These are phyloP conservation scores for Plectranthus barbatus DNA, from an alignment of 257 asterid genomes.

Conservation along the genomic window DNA sequence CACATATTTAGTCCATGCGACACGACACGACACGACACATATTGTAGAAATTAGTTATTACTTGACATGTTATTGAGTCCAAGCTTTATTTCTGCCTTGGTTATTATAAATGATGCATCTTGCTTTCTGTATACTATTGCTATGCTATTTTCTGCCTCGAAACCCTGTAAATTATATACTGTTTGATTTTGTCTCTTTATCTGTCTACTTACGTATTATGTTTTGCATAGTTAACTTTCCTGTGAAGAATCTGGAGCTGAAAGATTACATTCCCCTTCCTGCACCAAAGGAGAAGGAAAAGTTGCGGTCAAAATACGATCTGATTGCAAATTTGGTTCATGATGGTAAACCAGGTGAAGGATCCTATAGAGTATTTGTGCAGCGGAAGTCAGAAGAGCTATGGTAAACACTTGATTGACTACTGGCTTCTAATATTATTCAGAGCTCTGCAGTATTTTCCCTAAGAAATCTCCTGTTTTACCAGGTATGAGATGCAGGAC, in stretches of 20 bases:
- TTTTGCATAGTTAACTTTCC: slow-evolving; percentile 71
- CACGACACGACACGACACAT: too few species aligned
- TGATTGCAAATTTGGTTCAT: slow-evolving; percentile 73
- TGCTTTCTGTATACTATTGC: too few species aligned
- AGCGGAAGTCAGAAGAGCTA: slow-evolving; percentile 87
- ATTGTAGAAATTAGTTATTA: too few species aligned
- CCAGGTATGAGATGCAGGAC: slow-evolving; percentile 98
- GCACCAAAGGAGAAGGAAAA: slow-evolving; percentile 50
- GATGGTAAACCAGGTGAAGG: slow-evolving; percentile 81
- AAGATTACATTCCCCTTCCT: slow-evolving; percentile 84
- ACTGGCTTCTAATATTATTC: neutral
- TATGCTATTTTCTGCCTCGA: too few species aligned
- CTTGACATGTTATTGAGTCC: too few species aligned
- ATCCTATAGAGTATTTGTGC: slow-evolving; percentile 89
- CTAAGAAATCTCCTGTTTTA: slow-evolving; percentile 2
- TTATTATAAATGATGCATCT: too few species aligned
- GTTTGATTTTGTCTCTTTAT: neutral
- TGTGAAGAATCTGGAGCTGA: slow-evolving; percentile 93
- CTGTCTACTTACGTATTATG: neutral
- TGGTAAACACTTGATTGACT: slow-evolving; percentile 39
- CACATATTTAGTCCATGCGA: too few species aligned
- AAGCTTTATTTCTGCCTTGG: too few species aligned
- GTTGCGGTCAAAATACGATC: slow-evolving; percentile 74
- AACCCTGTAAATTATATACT: neutral
- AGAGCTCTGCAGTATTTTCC: neutral